These are phyloP conservation scores for Bremia lactucae DNA, from an alignment of 352 stramenopile species.

Conservation along the genomic window DNA sequence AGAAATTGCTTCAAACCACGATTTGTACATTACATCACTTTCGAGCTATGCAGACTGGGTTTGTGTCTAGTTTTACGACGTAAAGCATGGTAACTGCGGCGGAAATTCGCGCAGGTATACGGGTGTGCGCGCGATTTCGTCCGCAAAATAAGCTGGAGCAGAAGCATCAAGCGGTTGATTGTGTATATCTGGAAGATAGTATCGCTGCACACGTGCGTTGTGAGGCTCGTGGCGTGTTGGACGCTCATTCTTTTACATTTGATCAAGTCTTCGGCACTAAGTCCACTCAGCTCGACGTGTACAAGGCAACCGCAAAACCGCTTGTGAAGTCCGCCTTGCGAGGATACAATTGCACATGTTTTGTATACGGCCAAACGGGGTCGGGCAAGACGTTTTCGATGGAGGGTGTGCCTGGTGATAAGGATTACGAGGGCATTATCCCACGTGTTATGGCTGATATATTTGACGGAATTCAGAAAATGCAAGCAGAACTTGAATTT, in stretches of 20 bases:
- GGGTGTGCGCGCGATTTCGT: slow-evolving; percentile 62
- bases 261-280: slow-evolving; percentile 52
- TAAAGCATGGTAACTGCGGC: slow-evolving; percentile 12
- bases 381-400: slow-evolving; percentile 92
- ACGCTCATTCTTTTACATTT: slow-evolving; percentile 60
- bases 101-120: slow-evolving; percentile 35
- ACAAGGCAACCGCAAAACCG: slow-evolving; percentile 49
- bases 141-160: slow-evolving; percentile 70
- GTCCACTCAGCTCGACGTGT: slow-evolving; percentile 52
- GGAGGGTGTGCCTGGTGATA: slow-evolving; percentile 53
- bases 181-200: slow-evolving; percentile 38
- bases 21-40: too few relatives aligned
- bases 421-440: slow-evolving; percentile 62
- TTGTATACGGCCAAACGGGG: slow-evolving; percentile 88
- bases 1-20: too few relatives aligned
- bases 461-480: slow-evolving; percentile 56
- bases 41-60: too few relatives aligned
- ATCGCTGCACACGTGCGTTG: slow-evolving; percentile 31
- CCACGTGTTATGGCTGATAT: slow-evolving; percentile 64
- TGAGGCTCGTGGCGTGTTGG: slow-evolving; percentile 13
- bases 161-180: slow-evolving; percentile 54
- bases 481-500: slow-evolving; percentile 82
- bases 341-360: slow-evolving; percentile 88
- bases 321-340: slow-evolving; percentile 45
- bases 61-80: too few relatives aligned